phyloP scores from a whole-genome alignment of 2,329 filamentous ascomycete species.

The Diplocarpon rosae region DNA sequence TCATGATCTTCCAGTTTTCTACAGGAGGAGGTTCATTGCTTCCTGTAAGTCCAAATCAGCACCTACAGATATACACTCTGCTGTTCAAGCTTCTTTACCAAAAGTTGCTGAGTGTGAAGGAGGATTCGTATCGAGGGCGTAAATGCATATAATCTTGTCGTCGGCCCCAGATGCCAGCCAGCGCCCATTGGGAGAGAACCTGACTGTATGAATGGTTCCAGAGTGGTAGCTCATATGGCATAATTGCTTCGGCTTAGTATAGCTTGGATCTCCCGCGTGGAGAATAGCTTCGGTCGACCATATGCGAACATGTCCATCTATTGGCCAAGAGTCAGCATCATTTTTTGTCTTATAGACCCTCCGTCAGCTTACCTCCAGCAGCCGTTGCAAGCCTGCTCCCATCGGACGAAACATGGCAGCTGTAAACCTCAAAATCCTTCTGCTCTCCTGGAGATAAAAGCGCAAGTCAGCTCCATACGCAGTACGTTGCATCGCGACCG shows the following conservation, averaged over 20 bases:
- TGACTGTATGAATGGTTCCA: constrained; percentile 91
- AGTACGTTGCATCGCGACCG: constrained; percentile 10
- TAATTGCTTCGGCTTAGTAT: constrained; percentile 76
- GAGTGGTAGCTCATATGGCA: constrained; percentile 98
- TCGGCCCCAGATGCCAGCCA: constrained; percentile 96
- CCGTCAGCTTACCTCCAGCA: constrained; percentile 59
- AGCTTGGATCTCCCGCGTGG: constrained; percentile 61
- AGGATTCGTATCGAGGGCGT: constrained; percentile 69
- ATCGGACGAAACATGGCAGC: constrained; percentile 93
- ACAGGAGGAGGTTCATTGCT: constrained; percentile 84
- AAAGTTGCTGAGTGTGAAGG: constrained; percentile 69
- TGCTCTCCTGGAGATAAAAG: constrained; percentile 58
- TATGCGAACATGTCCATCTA: constrained; percentile 91
- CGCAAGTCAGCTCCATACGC: constrained; percentile 18
- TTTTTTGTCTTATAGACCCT: neutral
- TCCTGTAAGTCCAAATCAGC: constrained; percentile 31
- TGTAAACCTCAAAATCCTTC: constrained; percentile 98
- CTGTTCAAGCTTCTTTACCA: constrained; percentile 40
- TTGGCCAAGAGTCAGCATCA: constrained; percentile 16
- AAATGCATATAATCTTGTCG: constrained; percentile 98
- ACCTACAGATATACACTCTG: constrained; percentile 11
- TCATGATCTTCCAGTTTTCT: constrained; percentile 96
- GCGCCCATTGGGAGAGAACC: constrained; percentile 89
- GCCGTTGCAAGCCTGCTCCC: constrained; percentile 85
- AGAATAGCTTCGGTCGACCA: constrained; percentile 96